Conservation (phyloP, 169 alveolate species). For the Babesia divergens region DNA sequence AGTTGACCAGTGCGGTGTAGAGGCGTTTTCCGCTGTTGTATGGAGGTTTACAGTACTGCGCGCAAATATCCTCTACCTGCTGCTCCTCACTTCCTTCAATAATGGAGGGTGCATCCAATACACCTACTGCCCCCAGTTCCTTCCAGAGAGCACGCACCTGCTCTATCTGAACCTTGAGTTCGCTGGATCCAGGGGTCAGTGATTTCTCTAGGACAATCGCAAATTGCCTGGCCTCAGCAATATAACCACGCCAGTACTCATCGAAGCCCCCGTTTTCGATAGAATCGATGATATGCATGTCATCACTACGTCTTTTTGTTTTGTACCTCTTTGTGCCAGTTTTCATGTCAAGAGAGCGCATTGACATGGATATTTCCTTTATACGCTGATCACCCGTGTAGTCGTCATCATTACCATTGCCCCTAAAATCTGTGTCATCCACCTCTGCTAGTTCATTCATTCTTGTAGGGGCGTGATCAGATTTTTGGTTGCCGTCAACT, state of each 20-base stretch:
- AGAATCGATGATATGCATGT: slow-evolving; percentile 56
- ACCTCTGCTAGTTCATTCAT: slow-evolving; percentile 7
- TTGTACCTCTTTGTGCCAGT: not conserved
- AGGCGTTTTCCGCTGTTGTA: slow-evolving; percentile 61
- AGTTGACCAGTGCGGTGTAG: slow-evolving; percentile 65
- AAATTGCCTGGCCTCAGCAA: slow-evolving; percentile 43
- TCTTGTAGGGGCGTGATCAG: not conserved
- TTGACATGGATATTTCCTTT: not conserved
- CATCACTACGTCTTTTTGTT: slow-evolving; percentile 16
- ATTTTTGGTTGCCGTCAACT: not conserved
- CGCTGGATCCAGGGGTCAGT: slow-evolving; percentile 20
- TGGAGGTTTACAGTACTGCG: slow-evolving; percentile 60
- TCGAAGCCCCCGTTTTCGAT: slow-evolving; percentile 57
- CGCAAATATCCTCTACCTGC: slow-evolving; percentile 71
- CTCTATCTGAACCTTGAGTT: slow-evolving; percentile 20
- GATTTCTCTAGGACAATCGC: slow-evolving; percentile 36
- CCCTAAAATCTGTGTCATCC: slow-evolving; percentile 36
- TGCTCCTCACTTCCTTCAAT: slow-evolving; percentile 60
- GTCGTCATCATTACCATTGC: slow-evolving; percentile 9
- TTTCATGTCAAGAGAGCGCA: slow-evolving; percentile 3
- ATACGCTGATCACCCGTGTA: not conserved
- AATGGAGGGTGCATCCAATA: slow-evolving; percentile 39
- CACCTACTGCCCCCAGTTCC: slow-evolving; percentile 9
- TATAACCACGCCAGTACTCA: slow-evolving; percentile 51
- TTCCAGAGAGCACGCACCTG: slow-evolving; percentile 43